Percentiles rank a stretch among this genome's conserved stretches.
Evolutionary conservation across 2,329 filamentous ascomycete genomes (phyloP).

Genomic region (Lasiodiplodia hormozganensis): DNA sequence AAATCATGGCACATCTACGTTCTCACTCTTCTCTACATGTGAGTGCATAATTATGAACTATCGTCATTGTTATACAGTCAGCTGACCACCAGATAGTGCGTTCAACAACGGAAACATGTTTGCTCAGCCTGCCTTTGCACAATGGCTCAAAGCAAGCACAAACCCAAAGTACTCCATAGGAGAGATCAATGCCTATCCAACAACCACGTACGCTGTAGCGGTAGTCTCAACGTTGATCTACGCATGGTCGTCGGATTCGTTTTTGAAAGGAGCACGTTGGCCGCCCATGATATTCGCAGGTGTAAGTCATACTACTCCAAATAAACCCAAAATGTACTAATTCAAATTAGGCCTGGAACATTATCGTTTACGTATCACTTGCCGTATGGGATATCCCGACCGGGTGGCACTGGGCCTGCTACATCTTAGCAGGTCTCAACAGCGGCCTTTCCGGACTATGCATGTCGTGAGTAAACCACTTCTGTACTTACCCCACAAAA

Average conservation of each 20-base stretch:
- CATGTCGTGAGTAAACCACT: slow-evolving; percentile 52
- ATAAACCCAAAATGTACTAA: background rate
- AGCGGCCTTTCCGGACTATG: slow-evolving; percentile 57
- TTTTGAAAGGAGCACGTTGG: slow-evolving; percentile 67
- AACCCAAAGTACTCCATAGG: slow-evolving; percentile 53
- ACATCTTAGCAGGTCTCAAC: slow-evolving; percentile 59
- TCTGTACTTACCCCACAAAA: background rate
- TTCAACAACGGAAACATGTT: slow-evolving; percentile 66
- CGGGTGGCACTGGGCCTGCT: slow-evolving; percentile 70
- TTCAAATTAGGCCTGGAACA: slow-evolving; percentile 31
- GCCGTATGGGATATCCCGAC: slow-evolving; percentile 58
- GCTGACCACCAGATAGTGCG: slow-evolving; percentile 40
- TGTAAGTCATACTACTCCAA: slow-evolving; percentile 44
- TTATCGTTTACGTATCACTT: slow-evolving; percentile 52
- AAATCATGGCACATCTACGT: slow-evolving; percentile 70
- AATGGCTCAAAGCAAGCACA: slow-evolving; percentile 47
- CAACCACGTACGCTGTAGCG: slow-evolving; percentile 60
- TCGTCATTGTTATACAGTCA: background rate
- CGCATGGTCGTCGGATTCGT: slow-evolving; percentile 69
- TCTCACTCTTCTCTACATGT: slow-evolving; percentile 65
- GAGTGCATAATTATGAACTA: slow-evolving; percentile 31
- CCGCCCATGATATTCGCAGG: slow-evolving; percentile 67
- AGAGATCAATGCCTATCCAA: slow-evolving; percentile 65
- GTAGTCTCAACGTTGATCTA: slow-evolving; percentile 67
- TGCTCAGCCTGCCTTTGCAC: slow-evolving; percentile 63